These are phyloP conservation scores for Chlamydomonas asymmetrica DNA, from an alignment of 139 green algal species.

Conservation along the genomic window DNA sequence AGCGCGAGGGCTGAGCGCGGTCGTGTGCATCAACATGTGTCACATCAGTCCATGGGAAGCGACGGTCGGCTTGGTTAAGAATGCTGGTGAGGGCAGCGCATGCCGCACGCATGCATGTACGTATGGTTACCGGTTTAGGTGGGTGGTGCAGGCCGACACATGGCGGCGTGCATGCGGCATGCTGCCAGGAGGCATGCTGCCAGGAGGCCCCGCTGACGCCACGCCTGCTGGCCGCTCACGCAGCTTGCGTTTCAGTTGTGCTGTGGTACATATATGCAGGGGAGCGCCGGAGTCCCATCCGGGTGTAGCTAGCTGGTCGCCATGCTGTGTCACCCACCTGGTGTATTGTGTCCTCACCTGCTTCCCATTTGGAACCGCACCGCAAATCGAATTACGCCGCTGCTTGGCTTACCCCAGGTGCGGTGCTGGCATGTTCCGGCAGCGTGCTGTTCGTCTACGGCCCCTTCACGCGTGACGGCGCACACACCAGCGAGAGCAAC, in stretches of 20 bases:
- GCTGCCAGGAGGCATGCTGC: no score
- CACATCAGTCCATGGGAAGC: constrained; percentile 58
- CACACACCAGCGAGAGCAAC: constrained; percentile 51
- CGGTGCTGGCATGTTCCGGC: not conserved
- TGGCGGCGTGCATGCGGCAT: not conserved
- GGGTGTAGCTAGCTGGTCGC: not conserved
- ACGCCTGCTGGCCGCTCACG: not conserved
- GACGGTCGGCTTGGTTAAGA: constrained; percentile 49
- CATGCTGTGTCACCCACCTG: not conserved
- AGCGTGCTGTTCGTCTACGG: constrained; percentile 57
- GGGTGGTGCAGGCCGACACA: not conserved
- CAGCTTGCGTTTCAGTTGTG: not conserved
- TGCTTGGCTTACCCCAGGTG: not conserved
- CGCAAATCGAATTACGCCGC: not conserved
- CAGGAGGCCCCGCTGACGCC: no score
- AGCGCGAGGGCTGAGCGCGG: not conserved
- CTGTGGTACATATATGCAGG: not conserved
- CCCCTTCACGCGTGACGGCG: constrained; percentile 51
- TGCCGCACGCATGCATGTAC: no score
- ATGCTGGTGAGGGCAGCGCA: constrained; percentile 21
- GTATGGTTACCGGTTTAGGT: no score
- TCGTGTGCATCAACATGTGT: constrained; percentile 54
- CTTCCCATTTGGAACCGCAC: not conserved
- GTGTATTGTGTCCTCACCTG: not conserved
- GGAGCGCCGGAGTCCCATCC: not conserved